These are phyloP conservation scores for Monilinia laxa DNA, from an alignment of 2,329 filamentous ascomycete genomes.

Conservation along the genomic window DNA sequence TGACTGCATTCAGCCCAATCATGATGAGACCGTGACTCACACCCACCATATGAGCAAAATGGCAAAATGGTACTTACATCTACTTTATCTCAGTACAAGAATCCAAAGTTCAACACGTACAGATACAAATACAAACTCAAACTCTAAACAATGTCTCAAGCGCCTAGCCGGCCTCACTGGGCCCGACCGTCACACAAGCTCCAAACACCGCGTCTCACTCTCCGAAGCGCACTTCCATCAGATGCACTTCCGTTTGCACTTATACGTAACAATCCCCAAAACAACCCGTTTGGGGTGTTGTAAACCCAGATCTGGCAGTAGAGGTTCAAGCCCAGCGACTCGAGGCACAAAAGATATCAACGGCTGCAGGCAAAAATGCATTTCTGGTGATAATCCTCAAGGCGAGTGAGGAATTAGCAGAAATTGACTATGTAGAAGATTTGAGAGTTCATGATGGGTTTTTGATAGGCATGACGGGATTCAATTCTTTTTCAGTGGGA, in stretches of 20 bases:
- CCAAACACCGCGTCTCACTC: no score
- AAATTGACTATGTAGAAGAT: not conserved
- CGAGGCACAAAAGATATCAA: not conserved
- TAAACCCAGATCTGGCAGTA: no score
- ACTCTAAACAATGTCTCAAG: not conserved
- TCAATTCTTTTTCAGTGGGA: constrained; percentile 19
- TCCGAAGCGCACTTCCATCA: no score
- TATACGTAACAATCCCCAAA: no score
- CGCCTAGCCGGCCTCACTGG: no score
- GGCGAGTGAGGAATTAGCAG: not conserved
- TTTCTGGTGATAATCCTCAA: constrained; percentile 21
- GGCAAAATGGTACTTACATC: no score
- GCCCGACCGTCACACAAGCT: no score
- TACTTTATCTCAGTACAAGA: not conserved
- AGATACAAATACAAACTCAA: not conserved
- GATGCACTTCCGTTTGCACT: no score
- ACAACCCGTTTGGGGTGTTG: no score
- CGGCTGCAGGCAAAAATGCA: constrained; percentile 20
- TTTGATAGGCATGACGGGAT: constrained; percentile 24
- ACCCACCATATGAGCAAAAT: not conserved
- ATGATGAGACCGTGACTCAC: not conserved
- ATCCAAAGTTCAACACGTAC: not conserved
- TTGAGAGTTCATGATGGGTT: constrained; percentile 20
- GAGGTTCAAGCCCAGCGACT: no score
- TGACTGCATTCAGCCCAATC: not conserved